Evolutionary conservation across 208 protist species (phyloP).

Genomic region (Crithidia brevicula): DNA sequence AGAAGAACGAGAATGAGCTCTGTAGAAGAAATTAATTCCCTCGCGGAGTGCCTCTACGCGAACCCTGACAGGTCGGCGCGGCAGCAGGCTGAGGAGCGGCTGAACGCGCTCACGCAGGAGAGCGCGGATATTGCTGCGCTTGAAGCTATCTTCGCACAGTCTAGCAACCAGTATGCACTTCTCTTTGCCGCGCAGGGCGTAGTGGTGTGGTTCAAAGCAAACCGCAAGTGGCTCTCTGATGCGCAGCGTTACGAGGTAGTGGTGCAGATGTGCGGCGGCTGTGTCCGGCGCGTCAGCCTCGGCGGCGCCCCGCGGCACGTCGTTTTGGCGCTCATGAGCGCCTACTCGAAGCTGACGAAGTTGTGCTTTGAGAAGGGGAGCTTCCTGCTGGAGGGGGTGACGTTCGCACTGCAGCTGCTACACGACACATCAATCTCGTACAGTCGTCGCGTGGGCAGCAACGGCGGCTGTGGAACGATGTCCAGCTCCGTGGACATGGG

Average conservation of each 20-base stretch:
- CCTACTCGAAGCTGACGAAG: constrained; percentile 73
- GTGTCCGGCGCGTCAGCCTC: constrained; percentile 60
- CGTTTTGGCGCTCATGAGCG: constrained; percentile 48
- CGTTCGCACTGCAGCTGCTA: constrained; percentile 60
- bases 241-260: constrained; percentile 47
- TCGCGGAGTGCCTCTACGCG: constrained; percentile 76
- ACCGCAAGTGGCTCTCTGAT: constrained; percentile 52
- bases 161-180: constrained; percentile 78
- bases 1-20: constrained; percentile 33
- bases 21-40: constrained; percentile 65
- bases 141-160: constrained; percentile 59
- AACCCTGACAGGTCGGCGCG: constrained; percentile 51
- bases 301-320: constrained; percentile 72
- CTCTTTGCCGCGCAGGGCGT: constrained; percentile 74
- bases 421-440: constrained; percentile 26
- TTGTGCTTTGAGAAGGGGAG: constrained; percentile 70
- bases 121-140: constrained; percentile 47
- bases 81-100: constrained; percentile 46
- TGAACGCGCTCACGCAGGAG: constrained; percentile 59
- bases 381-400: constrained; percentile 49
- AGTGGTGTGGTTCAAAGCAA: constrained; percentile 71
- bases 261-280: constrained; percentile 63
- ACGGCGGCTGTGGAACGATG: constrained; percentile 31
- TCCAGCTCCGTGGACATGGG: background rate
- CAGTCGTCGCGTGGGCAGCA: constrained; percentile 22